Conservation (phyloP, 202 grass and related monocot species). For the Zoysia matrella region DNA sequence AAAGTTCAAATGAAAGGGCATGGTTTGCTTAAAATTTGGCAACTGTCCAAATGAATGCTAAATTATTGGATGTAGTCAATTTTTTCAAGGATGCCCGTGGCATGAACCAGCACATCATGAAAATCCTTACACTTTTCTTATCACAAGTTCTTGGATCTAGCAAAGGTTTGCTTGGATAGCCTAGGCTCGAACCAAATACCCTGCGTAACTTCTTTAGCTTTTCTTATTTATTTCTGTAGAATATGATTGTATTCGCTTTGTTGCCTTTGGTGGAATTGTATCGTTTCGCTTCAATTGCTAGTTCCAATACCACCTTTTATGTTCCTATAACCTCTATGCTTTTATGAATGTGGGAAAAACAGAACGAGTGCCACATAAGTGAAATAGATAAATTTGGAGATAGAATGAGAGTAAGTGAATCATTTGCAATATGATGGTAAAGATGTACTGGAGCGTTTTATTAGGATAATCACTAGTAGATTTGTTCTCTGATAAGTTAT, state of each 20-base stretch:
- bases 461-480: background rate
- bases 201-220: no score
- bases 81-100: background rate
- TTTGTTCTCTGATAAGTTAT: background rate
- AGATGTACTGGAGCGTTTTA: background rate
- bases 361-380: no score
- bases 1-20: background rate
- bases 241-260: background rate
- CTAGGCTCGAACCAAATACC: no score
- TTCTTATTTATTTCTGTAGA: no score
- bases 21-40: no score
- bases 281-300: background rate
- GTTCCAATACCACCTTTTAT: background rate
- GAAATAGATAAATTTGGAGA: no score
- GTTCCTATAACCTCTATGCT: background rate
- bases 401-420: background rate
- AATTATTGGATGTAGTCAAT: background rate
- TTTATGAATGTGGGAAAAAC: background rate
- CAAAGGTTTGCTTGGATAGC: no score
- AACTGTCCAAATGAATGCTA: background rate
- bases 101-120: background rate
- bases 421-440: background rate
- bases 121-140: background rate
- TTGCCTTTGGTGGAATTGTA: background rate
- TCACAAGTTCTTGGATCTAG: no score